Evolutionary conservation across 768 basidiomycete genomes (phyloP), one percentile per base, ranked within the genome.

Genomic region (Psilocybe cubensis): DNA sequence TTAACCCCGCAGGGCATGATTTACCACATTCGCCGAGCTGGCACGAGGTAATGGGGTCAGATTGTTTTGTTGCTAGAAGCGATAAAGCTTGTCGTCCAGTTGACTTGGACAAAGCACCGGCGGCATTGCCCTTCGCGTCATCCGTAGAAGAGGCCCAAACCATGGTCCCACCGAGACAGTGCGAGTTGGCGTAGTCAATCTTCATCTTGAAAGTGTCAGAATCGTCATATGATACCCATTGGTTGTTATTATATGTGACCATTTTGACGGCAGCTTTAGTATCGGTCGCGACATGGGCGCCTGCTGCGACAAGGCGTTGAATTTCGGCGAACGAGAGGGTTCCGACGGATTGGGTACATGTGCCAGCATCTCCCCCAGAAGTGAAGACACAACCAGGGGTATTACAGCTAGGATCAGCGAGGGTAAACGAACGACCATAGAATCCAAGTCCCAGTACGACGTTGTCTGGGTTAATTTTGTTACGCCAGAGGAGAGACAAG

Each of bases 361-460:
- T 20, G 20, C 17, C 17, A 7, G 40, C 40, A 41, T 14, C 17
- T 6, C 40, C 40, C 12, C 29, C 29, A 6, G 29, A 31, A 41
- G 40, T 17, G 14, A 41, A 41, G 20, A 17, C 17, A n/a, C 54
- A 56, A 23, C 54, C 54, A 31, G 54, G 24, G n/a, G 24, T 25
- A 21, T 38, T 28, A 45, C 33, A 29, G 38, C 18, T 40, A 9
- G 46, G 46, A 54, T 21, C 23, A 49, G 35, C 24, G 35, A 47
- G 35, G 25, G 45, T 48, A 20, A 56, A 56, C 20, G 54, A 48
- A 21, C 54, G 54, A 12, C 54, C 54, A 28, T 56, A 56, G 25
- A 56, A 56, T 7, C 54, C 54, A 14, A 41, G 12, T 6, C 40
- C 40, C 6, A 41, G 40, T 14, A 41, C 40, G 20, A 41, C 40